Evolutionary conservation across 345 rosid species (phyloP).

Genomic region (Ceriops tagal): DNA sequence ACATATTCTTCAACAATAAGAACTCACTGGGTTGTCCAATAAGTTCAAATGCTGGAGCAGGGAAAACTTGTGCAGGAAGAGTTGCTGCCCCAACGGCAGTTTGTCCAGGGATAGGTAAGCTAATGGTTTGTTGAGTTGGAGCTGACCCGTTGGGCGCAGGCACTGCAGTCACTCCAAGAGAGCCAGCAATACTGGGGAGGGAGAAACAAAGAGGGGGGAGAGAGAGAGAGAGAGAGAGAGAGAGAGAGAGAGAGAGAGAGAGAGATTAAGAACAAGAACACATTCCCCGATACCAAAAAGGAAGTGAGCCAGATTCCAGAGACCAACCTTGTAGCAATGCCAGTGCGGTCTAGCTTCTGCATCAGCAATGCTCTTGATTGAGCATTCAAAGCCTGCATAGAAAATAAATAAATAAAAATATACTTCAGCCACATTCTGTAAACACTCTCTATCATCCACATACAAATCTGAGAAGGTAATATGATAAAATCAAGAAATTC

Average conservation of each 20-base stretch:
- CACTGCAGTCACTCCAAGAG: conserved; percentile 75
- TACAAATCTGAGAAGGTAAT: neutral
- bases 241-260: conserved; percentile 9
- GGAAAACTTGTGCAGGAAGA: conserved; percentile 48
- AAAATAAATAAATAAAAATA: neutral
- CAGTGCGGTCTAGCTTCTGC: conserved; percentile 90
- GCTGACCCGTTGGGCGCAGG: conserved; percentile 61
- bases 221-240: conserved; percentile 9
- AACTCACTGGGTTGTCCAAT: conserved; percentile 84
- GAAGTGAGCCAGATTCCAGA: neutral
- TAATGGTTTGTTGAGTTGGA: conserved; percentile 43
- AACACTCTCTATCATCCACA: neutral
- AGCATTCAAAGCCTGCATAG: conserved; percentile 74
- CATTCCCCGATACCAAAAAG: neutral
- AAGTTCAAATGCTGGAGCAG: conserved; percentile 48
- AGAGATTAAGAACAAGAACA: neutral
- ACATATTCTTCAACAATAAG: conserved; percentile 83
- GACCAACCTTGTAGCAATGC: conserved; percentile 67
- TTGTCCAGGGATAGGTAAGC: conserved; percentile 49
- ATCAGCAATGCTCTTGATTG: conserved; percentile 83
- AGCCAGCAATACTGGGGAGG: conserved; percentile 50
- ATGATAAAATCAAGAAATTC: no score
- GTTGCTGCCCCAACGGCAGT: conserved; percentile 46
- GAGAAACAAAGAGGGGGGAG: conserved; percentile 4
- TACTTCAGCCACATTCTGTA: conserved; percentile 4